Evolutionary conservation across 495 filamentous ascomycete genomes (phyloP), one percentile per base, ranked within the genome.

Genomic region (Penicillium paxilli): DNA sequence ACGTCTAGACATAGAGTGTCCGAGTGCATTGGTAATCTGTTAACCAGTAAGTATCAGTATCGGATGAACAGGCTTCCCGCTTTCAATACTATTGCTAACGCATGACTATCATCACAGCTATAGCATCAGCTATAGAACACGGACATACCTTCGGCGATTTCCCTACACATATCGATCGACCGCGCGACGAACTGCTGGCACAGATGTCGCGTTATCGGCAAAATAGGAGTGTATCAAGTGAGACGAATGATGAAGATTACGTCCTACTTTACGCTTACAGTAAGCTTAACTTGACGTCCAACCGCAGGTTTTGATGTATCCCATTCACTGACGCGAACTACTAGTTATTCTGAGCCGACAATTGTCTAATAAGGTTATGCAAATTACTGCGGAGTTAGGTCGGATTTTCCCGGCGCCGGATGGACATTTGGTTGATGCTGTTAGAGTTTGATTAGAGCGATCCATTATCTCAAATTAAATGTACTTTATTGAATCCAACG

Each of bases 111-210:
- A 25, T 21, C 9, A 42, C 50, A 87, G 92, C 96, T 1, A 82
- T 98, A 55, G 94, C 93, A 2, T 92, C 88, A 1, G 93, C 90
- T 1, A 83, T 97, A 67, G 93, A 94, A 74, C 80, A 97, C 1
- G 92, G 94, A 64, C 97, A 96, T 55, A 93, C 94, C 0, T 73
- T 98, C 35, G 94, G 87, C 22, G 90, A 95, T 59, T 87, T 87
- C 19, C 71, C 97, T 12, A 94, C 94, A 4, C 93, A 84, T 54
- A 87, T 92, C 23, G 81, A 87, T 23, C 83, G 90, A 65, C 83
- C 85, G 19, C 75, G 93, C 23, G 93, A 98, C 63, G 76, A 90
- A 50, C 69, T 98, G 33, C 78, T 98, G 12, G 89, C 90, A 6
- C 93, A 90, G 70, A 87, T 96, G 28, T 96, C 91, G 56, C 83